These are phyloP conservation scores for Colletotrichum melonis DNA, from an alignment of 2,329 filamentous ascomycete species.

Conservation along the genomic window DNA sequence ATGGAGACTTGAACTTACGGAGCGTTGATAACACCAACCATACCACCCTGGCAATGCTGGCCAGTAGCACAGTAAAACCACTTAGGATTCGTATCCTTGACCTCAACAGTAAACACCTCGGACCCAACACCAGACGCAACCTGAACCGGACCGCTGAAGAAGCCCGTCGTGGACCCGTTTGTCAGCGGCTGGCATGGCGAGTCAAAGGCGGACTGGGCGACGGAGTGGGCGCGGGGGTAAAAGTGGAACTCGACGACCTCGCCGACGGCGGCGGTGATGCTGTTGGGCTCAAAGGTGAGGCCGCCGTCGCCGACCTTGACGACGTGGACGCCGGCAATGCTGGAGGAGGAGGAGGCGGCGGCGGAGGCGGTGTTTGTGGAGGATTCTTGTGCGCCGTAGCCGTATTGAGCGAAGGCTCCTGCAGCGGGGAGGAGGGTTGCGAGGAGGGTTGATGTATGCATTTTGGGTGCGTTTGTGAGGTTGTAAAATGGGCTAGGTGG, in stretches of 20 bases:
- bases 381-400: neutral
- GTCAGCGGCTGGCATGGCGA: constrained; percentile 68
- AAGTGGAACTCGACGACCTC: constrained; percentile 59
- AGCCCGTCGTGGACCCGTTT: constrained; percentile 52
- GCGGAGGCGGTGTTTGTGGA: neutral
- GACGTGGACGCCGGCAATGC: constrained; percentile 27
- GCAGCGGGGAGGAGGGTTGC: constrained; percentile 26
- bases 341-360: constrained; percentile 3
- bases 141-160: constrained; percentile 57
- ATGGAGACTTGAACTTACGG: constrained; percentile 1
- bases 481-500: neutral
- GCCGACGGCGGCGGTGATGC: constrained; percentile 61
- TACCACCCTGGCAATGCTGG: constrained; percentile 70
- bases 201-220: constrained; percentile 70
- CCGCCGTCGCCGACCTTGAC: constrained; percentile 43
- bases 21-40: constrained; percentile 60
- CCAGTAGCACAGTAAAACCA: constrained; percentile 73
- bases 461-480: neutral
- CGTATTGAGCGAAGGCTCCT: constrained; percentile 25
- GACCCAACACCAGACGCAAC: constrained; percentile 40
- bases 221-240: constrained; percentile 65
- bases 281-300: constrained; percentile 62
- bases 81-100: constrained; percentile 63
- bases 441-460: constrained; percentile 29
- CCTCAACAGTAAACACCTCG: constrained; percentile 37